Conservation (phyloP, 129 eudicot genomes). For the Apium graveolens region DNA sequence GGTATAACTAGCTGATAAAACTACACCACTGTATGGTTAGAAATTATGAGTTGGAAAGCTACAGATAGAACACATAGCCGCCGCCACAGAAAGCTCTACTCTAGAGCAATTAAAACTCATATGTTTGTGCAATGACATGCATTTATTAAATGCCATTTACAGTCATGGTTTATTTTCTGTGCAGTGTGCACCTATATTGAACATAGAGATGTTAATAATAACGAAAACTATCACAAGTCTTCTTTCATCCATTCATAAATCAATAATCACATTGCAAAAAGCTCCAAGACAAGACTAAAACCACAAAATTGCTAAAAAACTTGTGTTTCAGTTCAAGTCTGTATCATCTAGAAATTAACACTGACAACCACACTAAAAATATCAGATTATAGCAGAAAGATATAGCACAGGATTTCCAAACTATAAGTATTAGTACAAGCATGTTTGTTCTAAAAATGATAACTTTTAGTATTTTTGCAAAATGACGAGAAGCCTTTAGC, state of each 20-base stretch:
- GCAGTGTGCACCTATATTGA: background rate
- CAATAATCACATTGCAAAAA: no score
- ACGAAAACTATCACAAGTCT: background rate
- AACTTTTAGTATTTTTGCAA: slow-evolving; percentile 69
- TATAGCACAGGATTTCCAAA: background rate
- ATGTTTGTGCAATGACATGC: background rate
- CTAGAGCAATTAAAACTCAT: background rate
- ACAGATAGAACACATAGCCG: background rate
- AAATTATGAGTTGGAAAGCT: background rate
- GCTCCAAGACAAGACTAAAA: background rate
- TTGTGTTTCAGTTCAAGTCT: no score
- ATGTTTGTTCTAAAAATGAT: slow-evolving; percentile 33
- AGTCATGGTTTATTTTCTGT: background rate
- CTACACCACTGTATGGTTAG: background rate
- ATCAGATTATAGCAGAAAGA: no score
- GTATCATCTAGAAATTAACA: background rate
- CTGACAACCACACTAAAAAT: background rate
- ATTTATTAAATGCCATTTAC: background rate
- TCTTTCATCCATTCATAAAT: background rate
- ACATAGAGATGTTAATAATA: background rate
- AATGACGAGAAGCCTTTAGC: slow-evolving; percentile 66
- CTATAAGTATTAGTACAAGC: slow-evolving; percentile 22
- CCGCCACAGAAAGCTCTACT: background rate
- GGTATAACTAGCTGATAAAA: background rate
- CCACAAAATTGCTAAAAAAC: background rate